Evolutionary conservation across 2,329 filamentous ascomycete genomes (phyloP).

Genomic region (Penicillium sp.): DNA sequence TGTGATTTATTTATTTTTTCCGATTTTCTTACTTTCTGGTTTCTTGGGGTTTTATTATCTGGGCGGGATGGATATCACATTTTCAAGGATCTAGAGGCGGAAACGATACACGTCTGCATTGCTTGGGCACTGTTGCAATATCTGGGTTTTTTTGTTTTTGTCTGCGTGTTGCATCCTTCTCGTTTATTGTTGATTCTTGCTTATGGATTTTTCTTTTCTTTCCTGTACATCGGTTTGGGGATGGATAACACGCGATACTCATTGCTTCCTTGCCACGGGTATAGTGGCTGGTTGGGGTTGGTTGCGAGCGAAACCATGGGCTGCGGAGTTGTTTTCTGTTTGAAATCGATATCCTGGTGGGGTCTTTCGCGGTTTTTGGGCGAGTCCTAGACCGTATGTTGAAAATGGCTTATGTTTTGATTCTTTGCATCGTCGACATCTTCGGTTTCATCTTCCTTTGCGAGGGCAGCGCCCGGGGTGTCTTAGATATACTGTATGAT

Average conservation of each 20-base stretch:
- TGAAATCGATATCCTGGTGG: conserved; percentile 27
- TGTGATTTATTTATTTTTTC: conserved; percentile 23
- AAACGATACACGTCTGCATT: conserved; percentile 46
- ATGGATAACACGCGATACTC: conserved; percentile 32
- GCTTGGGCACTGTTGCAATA: conserved; percentile 37
- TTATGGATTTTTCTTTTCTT: conserved; percentile 17
- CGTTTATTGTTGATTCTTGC: conserved; percentile 23
- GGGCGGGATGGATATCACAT: conserved; percentile 35
- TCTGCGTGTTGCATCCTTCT: conserved; percentile 11
- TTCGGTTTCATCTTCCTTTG: conserved; percentile 23
- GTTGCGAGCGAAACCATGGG: conserved; percentile 35
- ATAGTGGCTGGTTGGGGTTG: conserved; percentile 28
- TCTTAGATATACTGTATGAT: conserved; percentile 15
- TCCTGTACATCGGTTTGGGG: conserved; percentile 35
- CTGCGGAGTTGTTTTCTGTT: conserved; percentile 36
- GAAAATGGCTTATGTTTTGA: conserved; percentile 23
- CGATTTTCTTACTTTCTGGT: conserved; percentile 27
- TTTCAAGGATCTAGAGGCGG: conserved; percentile 42
- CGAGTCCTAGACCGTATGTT: conserved; percentile 32
- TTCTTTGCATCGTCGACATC: conserved; percentile 20
- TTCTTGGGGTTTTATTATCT: conserved; percentile 24
- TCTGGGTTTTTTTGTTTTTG: conserved; percentile 28
- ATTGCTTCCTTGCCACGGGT: conserved; percentile 30
- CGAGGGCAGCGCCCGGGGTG: conserved; percentile 11
- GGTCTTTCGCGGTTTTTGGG: conserved; percentile 26